These are phyloP conservation scores for Aspergillus sp. DNA, from an alignment of 2,329 filamentous ascomycete species.

Conservation along the genomic window DNA sequence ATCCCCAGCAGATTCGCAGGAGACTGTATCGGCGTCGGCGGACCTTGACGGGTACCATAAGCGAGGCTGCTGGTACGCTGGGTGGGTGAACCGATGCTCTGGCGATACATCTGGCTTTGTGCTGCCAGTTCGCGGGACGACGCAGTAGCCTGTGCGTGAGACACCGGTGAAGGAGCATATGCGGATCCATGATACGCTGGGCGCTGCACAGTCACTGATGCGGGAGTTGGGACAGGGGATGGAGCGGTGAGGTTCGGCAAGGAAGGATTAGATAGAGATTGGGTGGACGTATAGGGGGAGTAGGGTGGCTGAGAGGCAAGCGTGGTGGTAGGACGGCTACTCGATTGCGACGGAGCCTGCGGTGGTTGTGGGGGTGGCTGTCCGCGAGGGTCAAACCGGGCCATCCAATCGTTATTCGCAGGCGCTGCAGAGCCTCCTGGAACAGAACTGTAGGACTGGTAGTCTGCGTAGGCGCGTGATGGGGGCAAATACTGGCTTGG, in stretches of 20 bases:
- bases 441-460: conserved; percentile 32
- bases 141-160: conserved; percentile 28
- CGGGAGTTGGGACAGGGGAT: conserved; percentile 39
- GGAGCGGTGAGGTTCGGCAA: conserved; percentile 32
- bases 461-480: conserved; percentile 37
- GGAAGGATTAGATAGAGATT: conserved; percentile 26
- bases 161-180: conserved; percentile 31
- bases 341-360: conserved; percentile 25
- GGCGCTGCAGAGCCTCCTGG: conserved; percentile 29
- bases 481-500: conserved; percentile 31
- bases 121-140: conserved; percentile 35
- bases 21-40: conserved; percentile 34
- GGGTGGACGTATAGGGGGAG: conserved; percentile 30
- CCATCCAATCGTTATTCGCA: conserved; percentile 45
- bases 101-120: conserved; percentile 29
- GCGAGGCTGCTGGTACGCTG: conserved; percentile 30
- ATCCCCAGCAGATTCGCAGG: conserved; percentile 33
- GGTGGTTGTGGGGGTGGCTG: conserved; percentile 30
- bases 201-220: conserved; percentile 34
- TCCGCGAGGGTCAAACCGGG: conserved; percentile 44
- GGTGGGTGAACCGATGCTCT: conserved; percentile 33
- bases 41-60: conserved; percentile 37
- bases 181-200: conserved; percentile 30
- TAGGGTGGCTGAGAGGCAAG: conserved; percentile 32
- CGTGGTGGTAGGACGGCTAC: conserved; percentile 23